These are phyloP conservation scores for Cryoendolithus antarcticus DNA, from an alignment of 2,329 filamentous ascomycete species.

Conservation along the genomic window DNA sequence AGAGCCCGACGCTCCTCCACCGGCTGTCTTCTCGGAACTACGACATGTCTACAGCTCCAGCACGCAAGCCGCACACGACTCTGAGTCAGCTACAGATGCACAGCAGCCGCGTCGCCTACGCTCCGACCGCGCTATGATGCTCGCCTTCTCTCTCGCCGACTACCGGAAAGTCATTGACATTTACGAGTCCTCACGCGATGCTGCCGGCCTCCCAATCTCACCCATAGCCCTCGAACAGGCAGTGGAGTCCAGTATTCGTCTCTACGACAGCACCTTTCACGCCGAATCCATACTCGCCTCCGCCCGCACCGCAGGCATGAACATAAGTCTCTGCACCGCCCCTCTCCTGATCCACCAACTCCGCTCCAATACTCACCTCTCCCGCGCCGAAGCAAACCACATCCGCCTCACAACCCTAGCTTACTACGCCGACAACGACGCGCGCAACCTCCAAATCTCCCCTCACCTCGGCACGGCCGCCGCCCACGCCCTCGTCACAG, in stretches of 20 bases:
- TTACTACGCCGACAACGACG: conserved; percentile 21
- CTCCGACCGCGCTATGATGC: conserved; percentile 10
- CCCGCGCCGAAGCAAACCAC: conserved; percentile 7
- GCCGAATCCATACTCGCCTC: conserved; percentile 12
- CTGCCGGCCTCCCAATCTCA: conserved; percentile 15
- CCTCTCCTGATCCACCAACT: conserved; percentile 20
- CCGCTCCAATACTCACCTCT: conserved; percentile 2
- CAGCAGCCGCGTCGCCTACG: too few species aligned
- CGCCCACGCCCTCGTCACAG: conserved; percentile 19
- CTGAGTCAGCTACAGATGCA: too few species aligned
- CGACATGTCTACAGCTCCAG: too few species aligned
- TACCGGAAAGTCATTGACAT: conserved; percentile 14
- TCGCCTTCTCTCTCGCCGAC: conserved; percentile 11
- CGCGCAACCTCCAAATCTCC: conserved; percentile 14
- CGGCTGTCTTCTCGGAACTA: too few species aligned
- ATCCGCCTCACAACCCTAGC: conserved; percentile 13
- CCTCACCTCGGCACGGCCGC: conserved; percentile 19
- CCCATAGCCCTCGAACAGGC: conserved; percentile 17
- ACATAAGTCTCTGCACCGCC: conserved; percentile 15
- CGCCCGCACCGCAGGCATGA: conserved; percentile 19
- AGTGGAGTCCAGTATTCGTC: conserved; percentile 17
- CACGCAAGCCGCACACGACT: too few species aligned
- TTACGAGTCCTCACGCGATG: conserved; percentile 12
- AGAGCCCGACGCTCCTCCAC: too few species aligned
- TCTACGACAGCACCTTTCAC: conserved; percentile 9